These are phyloP conservation scores for Halenospora varia DNA, from an alignment of 495 filamentous ascomycete genomes.

Conservation along the genomic window DNA sequence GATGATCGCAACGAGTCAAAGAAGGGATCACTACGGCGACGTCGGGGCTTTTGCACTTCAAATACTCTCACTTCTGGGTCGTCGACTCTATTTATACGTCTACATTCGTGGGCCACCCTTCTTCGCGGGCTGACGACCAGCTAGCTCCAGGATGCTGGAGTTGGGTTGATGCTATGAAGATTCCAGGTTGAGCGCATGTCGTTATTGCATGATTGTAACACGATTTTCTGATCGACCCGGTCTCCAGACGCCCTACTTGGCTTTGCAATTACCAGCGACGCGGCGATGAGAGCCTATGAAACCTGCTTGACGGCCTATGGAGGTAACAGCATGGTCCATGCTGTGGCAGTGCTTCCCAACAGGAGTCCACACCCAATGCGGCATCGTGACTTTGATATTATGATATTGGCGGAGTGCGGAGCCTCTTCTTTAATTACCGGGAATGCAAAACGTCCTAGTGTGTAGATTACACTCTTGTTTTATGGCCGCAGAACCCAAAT, in stretches of 20 bases:
- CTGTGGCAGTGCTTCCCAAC: constrained; percentile 24
- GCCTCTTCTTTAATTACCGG: background rate
- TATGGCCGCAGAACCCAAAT: too few species aligned
- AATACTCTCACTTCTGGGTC: background rate
- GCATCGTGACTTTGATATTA: background rate
- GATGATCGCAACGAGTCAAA: background rate
- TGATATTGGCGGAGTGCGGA: constrained; percentile 2
- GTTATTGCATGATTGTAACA: constrained; percentile 9
- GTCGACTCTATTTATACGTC: constrained; percentile 2
- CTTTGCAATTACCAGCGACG: background rate
- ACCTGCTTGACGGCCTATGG: constrained; percentile 13
- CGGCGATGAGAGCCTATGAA: constrained; percentile 4
- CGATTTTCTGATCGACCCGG: background rate
- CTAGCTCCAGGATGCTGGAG: too few species aligned
- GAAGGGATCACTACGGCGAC: background rate
- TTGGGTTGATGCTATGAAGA: constrained; percentile 8
- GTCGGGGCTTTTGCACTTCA: too few species aligned
- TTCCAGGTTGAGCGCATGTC: constrained; percentile 14
- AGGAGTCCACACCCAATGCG: background rate
- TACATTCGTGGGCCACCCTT: background rate
- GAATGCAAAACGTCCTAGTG: too few species aligned
- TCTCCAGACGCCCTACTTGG: background rate
- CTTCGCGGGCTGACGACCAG: constrained; percentile 11
- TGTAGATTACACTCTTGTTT: too few species aligned
- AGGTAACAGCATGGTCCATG: constrained; percentile 10